Evolutionary conservation across 495 filamentous ascomycete genomes (phyloP), one percentile per base, ranked within the genome.

Genomic region (Hyphodiscus hymeniophilus): DNA sequence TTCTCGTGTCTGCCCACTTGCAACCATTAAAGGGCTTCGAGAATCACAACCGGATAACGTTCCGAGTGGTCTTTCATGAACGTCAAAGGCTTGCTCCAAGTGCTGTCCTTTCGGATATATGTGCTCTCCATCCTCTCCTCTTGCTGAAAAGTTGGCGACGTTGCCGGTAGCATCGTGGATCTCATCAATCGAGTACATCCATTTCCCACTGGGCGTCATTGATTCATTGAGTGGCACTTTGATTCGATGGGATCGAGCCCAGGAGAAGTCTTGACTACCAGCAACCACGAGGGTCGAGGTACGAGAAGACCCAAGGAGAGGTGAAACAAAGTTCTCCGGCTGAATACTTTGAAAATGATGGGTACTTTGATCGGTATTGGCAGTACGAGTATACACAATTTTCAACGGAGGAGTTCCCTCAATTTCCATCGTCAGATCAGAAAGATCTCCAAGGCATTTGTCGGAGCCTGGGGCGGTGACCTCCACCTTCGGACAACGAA

Each of bases 151-250:
- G 45, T 82, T 87, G 45, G 87, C 82, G 32, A 84, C 64, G 56
- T 98, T 98, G 13, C 91, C 92, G 49, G 83, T 80, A 8, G 77
- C 92, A 71, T 98, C 92, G 45, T 84, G 75, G 23, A 98, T 87
- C 60, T 94, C 86, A 59, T 95, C 89, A 33, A 98, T 80, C 2
- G 81, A 80, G 56, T 96, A 98, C 46, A 81, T 68, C 91, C 91
- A 98, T 15, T 78, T 69, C 32, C 92, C 92, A 34, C 80, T 73
- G 11, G 70, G 64, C 44, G 74, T 76, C 66, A 98, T 74, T 17
- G 89, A 89, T 60, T 98, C 92, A 54, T 94, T 95, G 41, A 98
- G 66, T 2, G 85, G 78, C 11, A 98, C 81, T 22, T 72, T 73
- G 26, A 96, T 80, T 24, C 63, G 78, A 47, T 89, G 85, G 30